phyloP scores from a whole-genome alignment of 2,329 filamentous ascomycete species.

The Colletotrichum spaethianum region DNA sequence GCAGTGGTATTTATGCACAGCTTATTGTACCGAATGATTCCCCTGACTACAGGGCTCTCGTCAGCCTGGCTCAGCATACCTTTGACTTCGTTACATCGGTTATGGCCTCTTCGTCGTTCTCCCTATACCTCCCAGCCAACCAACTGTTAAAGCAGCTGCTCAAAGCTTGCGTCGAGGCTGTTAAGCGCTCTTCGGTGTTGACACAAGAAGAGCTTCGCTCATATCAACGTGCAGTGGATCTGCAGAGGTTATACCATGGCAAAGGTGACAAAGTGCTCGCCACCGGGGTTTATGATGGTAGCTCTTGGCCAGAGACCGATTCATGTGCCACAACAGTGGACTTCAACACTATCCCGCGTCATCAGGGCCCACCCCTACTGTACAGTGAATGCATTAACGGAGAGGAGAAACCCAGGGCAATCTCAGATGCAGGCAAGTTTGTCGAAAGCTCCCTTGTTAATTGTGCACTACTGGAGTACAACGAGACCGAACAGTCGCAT shows the following conservation, averaged over 20 bases:
- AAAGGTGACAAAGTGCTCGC: background rate
- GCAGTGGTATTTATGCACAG: background rate
- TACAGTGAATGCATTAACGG: background rate
- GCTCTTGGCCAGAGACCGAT: background rate
- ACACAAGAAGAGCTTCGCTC: background rate
- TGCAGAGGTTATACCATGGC: background rate
- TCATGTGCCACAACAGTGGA: background rate
- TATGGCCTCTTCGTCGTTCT: background rate
- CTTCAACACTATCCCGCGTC: background rate
- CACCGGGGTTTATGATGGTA: background rate
- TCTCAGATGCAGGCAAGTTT: background rate
- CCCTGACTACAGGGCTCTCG: background rate
- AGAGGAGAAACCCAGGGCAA: background rate
- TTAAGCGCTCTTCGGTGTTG: background rate
- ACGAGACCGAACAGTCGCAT: background rate
- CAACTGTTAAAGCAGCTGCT: background rate
- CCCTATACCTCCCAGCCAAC: background rate
- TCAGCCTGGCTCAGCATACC: background rate
- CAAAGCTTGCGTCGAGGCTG: background rate
- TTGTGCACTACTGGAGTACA: background rate
- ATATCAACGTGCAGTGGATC: background rate
- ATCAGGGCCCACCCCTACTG: background rate
- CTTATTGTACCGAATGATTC: background rate
- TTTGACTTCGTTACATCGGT: background rate
- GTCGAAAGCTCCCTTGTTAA: background rate